phyloP scores from a whole-genome alignment of 495 filamentous ascomycete species.

The Massariosphaeria phaeospora region DNA sequence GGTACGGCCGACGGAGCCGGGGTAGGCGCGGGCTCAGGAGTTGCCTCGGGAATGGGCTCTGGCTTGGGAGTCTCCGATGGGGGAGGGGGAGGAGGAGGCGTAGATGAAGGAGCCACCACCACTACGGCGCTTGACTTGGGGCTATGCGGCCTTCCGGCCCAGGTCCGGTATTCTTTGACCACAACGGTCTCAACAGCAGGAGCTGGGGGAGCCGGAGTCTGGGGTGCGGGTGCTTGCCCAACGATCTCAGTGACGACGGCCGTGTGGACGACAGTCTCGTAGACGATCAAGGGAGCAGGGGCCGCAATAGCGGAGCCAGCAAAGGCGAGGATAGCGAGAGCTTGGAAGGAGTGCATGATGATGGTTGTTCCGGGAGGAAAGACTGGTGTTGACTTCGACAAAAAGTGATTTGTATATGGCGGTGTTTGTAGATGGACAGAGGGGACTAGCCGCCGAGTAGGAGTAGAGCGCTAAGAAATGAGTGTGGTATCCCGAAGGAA shows the following conservation, averaged over 20 bases:
- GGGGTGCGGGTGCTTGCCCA: not conserved
- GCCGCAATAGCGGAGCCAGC: constrained; percentile 6
- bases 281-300: constrained; percentile 4
- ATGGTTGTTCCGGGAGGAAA: not conserved
- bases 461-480: constrained; percentile 8
- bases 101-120: not conserved
- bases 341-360: constrained; percentile 1
- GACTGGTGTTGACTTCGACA: constrained; percentile 1
- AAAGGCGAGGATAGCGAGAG: constrained; percentile 9
- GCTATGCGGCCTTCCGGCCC: too few species aligned
- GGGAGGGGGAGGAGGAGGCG: not conserved
- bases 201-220: too few species aligned
- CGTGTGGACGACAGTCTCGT: constrained; percentile 6
- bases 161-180: too few species aligned
- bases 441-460: not conserved
- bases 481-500: constrained; percentile 2
- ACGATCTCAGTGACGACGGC: not conserved
- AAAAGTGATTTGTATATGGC: not conserved
- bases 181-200: too few species aligned
- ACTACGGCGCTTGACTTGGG: too few species aligned
- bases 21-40: too few species aligned
- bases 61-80: too few species aligned
- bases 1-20: not conserved
- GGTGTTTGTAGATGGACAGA: not conserved
- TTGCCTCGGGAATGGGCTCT: too few species aligned